phyloP scores from a whole-genome alignment of 1,139 yeast genomes.

The Scheffersomyces lignicola region DNA sequence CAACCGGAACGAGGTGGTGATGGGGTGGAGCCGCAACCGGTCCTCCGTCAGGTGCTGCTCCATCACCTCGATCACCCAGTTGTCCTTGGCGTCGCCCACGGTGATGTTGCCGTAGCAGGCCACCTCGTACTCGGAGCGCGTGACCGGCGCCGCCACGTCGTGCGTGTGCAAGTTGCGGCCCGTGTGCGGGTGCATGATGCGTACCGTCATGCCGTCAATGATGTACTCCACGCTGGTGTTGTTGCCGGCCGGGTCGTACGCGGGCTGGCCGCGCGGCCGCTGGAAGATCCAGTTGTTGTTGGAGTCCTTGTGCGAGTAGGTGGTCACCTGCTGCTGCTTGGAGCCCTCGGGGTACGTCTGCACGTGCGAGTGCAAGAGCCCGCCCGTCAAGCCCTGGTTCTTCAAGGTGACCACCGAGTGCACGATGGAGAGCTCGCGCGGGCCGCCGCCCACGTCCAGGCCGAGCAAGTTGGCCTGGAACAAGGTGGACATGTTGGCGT shows the following conservation, averaged over 20 bases:
- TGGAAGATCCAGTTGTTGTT: conserved; percentile 92
- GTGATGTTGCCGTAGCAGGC: conserved; percentile 89
- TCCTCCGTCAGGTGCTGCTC: conserved; percentile 76
- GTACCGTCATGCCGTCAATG: conserved; percentile 70
- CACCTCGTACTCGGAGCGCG: conserved; percentile 74
- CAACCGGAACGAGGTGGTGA: conserved; percentile 83
- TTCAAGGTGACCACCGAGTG: conserved; percentile 78
- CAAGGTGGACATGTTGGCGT: conserved; percentile 93
- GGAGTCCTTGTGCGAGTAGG: conserved; percentile 87
- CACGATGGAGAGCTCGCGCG: conserved; percentile 82
- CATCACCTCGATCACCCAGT: conserved; percentile 89
- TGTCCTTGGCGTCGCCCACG: conserved; percentile 87
- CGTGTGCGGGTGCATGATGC: conserved; percentile 78
- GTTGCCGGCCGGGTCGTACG: conserved; percentile 51
- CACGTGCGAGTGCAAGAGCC: conserved; percentile 90
- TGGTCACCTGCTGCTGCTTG: conserved; percentile 92
- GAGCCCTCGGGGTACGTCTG: conserved; percentile 96
- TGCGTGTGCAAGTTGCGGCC: conserved; percentile 94
- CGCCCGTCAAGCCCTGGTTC: conserved; percentile 90
- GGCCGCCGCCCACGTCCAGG: conserved; percentile 79
- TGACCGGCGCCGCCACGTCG: conserved; percentile 75
- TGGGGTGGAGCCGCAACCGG: conserved; percentile 70
- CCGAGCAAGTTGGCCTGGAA: conserved; percentile 93
- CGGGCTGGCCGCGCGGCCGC: conserved; percentile 61
- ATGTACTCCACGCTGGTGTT: conserved; percentile 59